Evolutionary conservation across 2,329 filamentous ascomycete species (phyloP), one percentile per base, ranked within the genome.

Genomic region (Ascochyta koolunga): DNA sequence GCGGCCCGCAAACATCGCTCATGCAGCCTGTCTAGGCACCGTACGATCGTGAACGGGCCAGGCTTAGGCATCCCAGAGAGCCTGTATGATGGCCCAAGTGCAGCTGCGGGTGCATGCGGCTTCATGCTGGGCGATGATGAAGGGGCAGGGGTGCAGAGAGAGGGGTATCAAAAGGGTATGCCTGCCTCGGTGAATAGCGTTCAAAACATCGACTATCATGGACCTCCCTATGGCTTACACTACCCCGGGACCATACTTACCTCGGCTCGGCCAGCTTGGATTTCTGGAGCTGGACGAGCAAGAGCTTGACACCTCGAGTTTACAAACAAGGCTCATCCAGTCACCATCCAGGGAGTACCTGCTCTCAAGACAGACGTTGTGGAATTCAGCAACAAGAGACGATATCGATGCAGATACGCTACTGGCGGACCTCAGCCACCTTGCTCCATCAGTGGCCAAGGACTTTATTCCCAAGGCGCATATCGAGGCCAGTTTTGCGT

Each of bases 381-480:
- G 51, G 45, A 31, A 44, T 8, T 19, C 31, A 41, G 46, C 24
- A 33, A 31, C 40, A 19, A 47, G 51, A 27, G 51, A 58, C 13
- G 51, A 46, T 25, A 60, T 65, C 42, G 60, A 68, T 27, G 64
- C 65, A 8, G 43, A 55, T 16, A 62, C 60, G 5, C 61, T 74
- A 9, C 52, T 74, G 15, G 50, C 57, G 16, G 61, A 69, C 38
- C 65, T 74, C 41, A 38, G 48, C 16, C 65, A 58, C 3, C 49
- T 73, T 15, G 67, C 68, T 0, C 69, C 71, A 8, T 62, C 65
- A 4, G 64, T 71, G 11, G 67, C 68, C 16, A 72, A 73, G 27
- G 61, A 66, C 41, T 71, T 74, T 35, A 24, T 68, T 7, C 60
- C 66, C 19, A 73, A 69, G 41, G 32, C 53, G 31, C 46, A 60